These are phyloP conservation scores for Fistulina hepatica DNA, from an alignment of 1,284 basidiomycete species.

Conservation along the genomic window DNA sequence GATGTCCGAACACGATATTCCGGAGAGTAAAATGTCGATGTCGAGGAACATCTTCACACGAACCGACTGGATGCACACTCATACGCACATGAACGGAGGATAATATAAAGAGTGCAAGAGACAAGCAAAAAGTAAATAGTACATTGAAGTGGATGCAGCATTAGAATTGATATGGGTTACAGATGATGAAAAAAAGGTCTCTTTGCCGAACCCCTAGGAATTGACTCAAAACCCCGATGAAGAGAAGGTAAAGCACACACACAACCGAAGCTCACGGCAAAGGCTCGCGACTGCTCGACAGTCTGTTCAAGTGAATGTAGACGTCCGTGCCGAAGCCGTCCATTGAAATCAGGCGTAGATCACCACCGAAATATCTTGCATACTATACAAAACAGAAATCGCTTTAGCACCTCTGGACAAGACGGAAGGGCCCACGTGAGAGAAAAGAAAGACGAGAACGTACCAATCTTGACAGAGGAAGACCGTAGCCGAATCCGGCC, in stretches of 20 bases:
- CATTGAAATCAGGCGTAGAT: conserved; percentile 95
- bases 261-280: no score
- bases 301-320: conserved; percentile 81
- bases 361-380: conserved; percentile 94
- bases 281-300: conserved; percentile 75
- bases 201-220: no score
- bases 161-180: no score
- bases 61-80: no score
- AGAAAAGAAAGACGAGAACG: conserved; percentile 20
- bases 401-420: not conserved
- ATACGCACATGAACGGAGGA: no score
- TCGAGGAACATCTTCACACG: no score
- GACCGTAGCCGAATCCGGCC: conserved; percentile 94
- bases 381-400: conserved; percentile 40
- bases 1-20: no score
- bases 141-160: not conserved
- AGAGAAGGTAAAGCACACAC: no score
- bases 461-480: conserved; percentile 84
- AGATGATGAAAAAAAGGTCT: no score
- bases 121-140: not conserved
- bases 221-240: no score
- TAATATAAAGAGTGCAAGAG: not conserved
- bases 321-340: conserved; percentile 92
- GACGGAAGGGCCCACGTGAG: conserved; percentile 1
- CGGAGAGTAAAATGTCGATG: no score